These are phyloP conservation scores for Xylaria palmicola DNA, from an alignment of 495 filamentous ascomycete genomes.

Conservation along the genomic window DNA sequence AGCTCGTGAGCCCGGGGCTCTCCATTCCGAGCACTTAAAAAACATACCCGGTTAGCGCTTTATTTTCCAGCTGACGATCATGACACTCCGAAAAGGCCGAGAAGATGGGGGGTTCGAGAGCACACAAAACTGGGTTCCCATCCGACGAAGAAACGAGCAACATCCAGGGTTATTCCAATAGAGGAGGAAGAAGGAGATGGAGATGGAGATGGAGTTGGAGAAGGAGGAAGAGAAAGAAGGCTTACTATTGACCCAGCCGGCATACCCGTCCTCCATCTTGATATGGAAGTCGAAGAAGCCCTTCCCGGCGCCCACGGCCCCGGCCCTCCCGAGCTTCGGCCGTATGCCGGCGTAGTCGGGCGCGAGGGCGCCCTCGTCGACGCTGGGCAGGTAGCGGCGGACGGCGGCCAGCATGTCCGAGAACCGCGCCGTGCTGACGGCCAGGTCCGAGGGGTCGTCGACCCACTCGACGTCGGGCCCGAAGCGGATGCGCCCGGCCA, in stretches of 20 bases:
- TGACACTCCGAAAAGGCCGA: neutral
- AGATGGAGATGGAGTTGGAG: neutral
- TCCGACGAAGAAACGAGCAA: no score
- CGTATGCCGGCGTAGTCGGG: constrained; percentile 90
- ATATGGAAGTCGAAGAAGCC: constrained; percentile 87
- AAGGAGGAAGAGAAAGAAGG: neutral
- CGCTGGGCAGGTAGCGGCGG: constrained; percentile 69
- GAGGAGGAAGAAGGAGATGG: neutral
- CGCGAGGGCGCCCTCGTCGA: constrained; percentile 63
- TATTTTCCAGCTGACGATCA: neutral
- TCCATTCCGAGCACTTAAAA: constrained; percentile 78
- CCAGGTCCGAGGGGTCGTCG: constrained; percentile 40
- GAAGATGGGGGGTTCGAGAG: neutral
- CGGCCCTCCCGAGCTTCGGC: constrained; percentile 71
- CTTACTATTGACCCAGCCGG: constrained; percentile 76
- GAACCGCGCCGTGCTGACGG: constrained; percentile 56
- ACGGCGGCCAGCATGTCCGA: constrained; percentile 72
- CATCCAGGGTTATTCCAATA: no score
- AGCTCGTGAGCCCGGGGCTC: constrained; percentile 89
- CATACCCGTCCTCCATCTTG: constrained; percentile 72
- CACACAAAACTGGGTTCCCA: no score
- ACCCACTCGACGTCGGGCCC: constrained; percentile 97
- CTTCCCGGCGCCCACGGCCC: constrained; percentile 54
- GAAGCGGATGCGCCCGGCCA: constrained; percentile 83
- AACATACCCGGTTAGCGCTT: neutral